phyloP scores from a whole-genome alignment of 805 yeast species.

The Saccharomyces jurei region DNA sequence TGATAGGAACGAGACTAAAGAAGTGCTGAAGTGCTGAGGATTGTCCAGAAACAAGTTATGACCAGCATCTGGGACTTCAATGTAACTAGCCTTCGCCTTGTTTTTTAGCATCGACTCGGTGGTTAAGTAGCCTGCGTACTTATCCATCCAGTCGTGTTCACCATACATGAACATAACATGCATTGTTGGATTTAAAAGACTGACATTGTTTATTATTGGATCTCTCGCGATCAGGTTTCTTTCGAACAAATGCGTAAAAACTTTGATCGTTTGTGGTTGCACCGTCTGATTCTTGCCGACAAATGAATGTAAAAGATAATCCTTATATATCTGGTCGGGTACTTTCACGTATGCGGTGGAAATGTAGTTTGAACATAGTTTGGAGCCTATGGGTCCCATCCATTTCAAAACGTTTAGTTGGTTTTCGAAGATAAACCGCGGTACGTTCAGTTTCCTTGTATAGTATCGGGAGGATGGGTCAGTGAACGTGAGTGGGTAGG shows the following conservation, averaged over 20 bases:
- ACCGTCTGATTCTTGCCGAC: background rate
- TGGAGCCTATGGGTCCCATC: slow-evolving; percentile 37
- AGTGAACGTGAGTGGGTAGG: background rate
- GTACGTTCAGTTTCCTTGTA: slow-evolving; percentile 24
- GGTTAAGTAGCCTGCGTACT: slow-evolving; percentile 39
- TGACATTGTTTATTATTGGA: slow-evolving; percentile 56
- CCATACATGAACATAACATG: slow-evolving; percentile 48
- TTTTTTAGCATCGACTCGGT: slow-evolving; percentile 10
- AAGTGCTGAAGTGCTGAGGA: slow-evolving; percentile 41
- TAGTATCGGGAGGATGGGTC: slow-evolving; percentile 34
- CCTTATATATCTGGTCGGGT: slow-evolving; percentile 20
- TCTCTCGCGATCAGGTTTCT: slow-evolving; percentile 44
- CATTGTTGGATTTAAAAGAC: slow-evolving; percentile 25
- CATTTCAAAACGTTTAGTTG: slow-evolving; percentile 44
- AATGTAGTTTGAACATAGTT: slow-evolving; percentile 29
- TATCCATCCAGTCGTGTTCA: slow-evolving; percentile 66
- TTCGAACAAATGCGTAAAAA: slow-evolving; percentile 26
- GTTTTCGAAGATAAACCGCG: slow-evolving; percentile 25
- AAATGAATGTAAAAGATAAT: slow-evolving; percentile 13
- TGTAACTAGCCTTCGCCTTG: slow-evolving; percentile 8
- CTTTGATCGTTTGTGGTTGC: slow-evolving; percentile 12
- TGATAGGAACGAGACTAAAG: slow-evolving; percentile 33
- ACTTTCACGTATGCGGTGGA: slow-evolving; percentile 25
- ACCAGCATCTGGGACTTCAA: slow-evolving; percentile 44
- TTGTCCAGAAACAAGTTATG: slow-evolving; percentile 75